These are phyloP conservation scores for Balamuthia mandrillaris DNA, from an alignment of 208 protist species.

Conservation along the genomic window DNA sequence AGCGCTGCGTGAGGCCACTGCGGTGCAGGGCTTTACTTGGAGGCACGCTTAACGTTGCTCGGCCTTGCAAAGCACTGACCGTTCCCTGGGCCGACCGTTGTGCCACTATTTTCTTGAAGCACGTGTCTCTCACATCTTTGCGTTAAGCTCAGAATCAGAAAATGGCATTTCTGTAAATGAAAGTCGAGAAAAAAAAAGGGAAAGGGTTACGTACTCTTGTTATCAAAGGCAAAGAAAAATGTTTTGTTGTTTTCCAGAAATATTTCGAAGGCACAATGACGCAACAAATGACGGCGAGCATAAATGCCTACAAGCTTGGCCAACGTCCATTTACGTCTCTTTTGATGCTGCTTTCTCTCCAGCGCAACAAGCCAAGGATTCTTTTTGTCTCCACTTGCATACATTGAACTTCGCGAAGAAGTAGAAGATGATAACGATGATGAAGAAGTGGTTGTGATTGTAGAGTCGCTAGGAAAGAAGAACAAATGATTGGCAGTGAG, in stretches of 20 bases:
- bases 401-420: too few species aligned
- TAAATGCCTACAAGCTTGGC: conserved; percentile 22
- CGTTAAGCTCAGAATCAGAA: background rate
- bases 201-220: conserved; percentile 23
- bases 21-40: background rate
- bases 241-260: conserved; percentile 80
- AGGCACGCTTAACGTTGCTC: background rate
- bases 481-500: too few species aligned
- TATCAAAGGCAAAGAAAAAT: conserved; percentile 81
- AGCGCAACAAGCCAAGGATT: too few species aligned
- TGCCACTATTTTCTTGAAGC: background rate
- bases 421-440: too few species aligned
- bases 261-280: conserved; percentile 81
- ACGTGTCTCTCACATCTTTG: background rate
- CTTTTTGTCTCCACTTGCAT: too few species aligned
- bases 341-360: background rate
- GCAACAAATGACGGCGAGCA: conserved; percentile 3
- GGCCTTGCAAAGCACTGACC: background rate
- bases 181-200: background rate
- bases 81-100: background rate
- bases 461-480: too few species aligned
- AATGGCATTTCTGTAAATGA: too few species aligned
- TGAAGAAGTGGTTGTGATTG: too few species aligned
- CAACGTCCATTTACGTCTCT: conserved; percentile 14
- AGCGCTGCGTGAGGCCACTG: conserved; percentile 74